Evolutionary conservation across 441 rosid species (phyloP), one percentile per base, ranked within the genome.

Genomic region (Pelargonium australe): DNA sequence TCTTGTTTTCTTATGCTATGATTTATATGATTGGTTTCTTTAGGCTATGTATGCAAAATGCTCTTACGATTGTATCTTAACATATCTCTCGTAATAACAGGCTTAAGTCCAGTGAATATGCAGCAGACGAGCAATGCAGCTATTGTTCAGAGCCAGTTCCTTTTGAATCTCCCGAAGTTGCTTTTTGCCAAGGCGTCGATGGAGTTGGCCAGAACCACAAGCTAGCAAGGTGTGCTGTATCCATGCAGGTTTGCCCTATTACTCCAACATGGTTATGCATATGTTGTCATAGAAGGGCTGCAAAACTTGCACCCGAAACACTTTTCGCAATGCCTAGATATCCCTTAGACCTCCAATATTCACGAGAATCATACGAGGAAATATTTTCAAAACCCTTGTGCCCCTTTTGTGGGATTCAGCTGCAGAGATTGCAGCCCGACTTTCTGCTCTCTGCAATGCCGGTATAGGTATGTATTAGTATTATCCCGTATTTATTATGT

Each of bases 201-300:
- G 75, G 73, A 44, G 65, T 12, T 12, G 66, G 70, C 47, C 78
- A 82, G 79, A 80, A 71, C 55, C 98, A 92, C 79, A 84, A 86
- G 74, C 75, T 87, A 73, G 79, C 76, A 66, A 85, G 98, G 69
- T 95, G 97, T 55, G 80, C 89, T 3, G 87, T 81, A 57, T 85
- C 97, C 2, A 85, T 89, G 97, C 87, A 81, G 83, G 85, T 90
- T 68, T 90, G 98, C 79, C 87, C 92, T 34, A 71, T 81, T 5
- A 78, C 77, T 28, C 88, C 98, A 34, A 66, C 80, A 70, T 89
- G 95, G 97, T 80, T 82, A 79, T 95, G 99, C 87, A 85, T 86
- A 75, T 90, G 99, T 75, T 95, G 98, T 76, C 80, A 80, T 64
- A 83, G 96, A 76, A 31, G 76, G 75, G 72, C 79, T 45, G 72